Evolutionary conservation across 306 rosid species (phyloP).

Genomic region (Corylus avellana): DNA sequence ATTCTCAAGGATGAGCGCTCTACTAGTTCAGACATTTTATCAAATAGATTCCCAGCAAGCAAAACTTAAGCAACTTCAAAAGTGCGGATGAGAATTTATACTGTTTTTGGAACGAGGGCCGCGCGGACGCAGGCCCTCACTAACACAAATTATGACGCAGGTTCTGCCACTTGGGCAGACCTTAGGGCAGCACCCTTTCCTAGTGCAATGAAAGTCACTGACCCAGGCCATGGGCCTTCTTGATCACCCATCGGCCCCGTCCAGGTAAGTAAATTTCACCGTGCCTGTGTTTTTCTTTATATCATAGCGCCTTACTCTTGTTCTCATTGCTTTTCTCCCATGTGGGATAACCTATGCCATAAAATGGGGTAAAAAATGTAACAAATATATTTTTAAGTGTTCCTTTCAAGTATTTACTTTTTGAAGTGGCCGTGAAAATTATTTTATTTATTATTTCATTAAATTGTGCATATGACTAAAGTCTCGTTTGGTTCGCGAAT

Average conservation of each 20-base stretch:
- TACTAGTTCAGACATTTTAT: no score
- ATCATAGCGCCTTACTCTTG: background rate
- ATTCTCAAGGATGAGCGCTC: no score
- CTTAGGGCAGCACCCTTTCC: slow-evolving; percentile 18
- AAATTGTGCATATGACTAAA: no score
- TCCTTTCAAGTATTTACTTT: no score
- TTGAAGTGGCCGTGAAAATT: no score
- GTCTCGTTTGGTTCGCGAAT: no score
- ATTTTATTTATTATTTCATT: no score
- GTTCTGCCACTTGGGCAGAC: slow-evolving; percentile 28
- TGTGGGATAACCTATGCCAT: background rate
- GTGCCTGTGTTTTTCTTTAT: background rate
- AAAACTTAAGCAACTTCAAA: no score
- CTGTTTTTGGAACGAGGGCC: slow-evolving; percentile 13
- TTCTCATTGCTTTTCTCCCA: background rate
- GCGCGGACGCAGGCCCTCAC: slow-evolving; percentile 35
- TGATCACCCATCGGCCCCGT: slow-evolving; percentile 29
- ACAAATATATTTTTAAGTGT: no score
- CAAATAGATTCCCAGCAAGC: no score
- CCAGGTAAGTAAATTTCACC: background rate
- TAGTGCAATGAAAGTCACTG: slow-evolving; percentile 12
- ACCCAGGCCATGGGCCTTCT: slow-evolving; percentile 15
- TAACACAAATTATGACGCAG: slow-evolving; percentile 33
- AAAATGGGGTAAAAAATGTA: no score
- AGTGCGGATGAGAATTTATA: no score